phyloP scores from a whole-genome alignment of 2,329 filamentous ascomycete genomes.

The Chaetomiaceae sp. region DNA sequence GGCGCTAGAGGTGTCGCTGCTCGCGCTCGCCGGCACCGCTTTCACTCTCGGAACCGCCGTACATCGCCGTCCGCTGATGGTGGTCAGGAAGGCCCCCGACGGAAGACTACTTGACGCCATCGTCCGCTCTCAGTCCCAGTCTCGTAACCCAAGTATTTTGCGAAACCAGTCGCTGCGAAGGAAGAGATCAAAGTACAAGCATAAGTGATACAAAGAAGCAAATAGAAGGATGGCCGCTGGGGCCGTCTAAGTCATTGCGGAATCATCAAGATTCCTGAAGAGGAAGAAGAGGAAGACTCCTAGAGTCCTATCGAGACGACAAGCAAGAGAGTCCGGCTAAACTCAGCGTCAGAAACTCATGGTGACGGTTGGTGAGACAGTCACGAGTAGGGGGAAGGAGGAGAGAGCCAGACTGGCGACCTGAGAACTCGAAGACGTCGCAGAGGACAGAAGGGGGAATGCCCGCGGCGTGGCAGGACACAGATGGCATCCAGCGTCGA shows the following conservation, averaged over 20 bases:
- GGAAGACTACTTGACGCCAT: constrained; percentile 45
- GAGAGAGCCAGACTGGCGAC: constrained; percentile 15
- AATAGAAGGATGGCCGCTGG: constrained; percentile 32
- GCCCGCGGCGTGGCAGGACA: background rate
- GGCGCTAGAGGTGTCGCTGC: constrained; percentile 12
- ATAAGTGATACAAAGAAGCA: constrained; percentile 27
- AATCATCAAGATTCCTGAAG: constrained; percentile 35
- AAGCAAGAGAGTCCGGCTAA: constrained; percentile 27
- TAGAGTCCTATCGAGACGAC: constrained; percentile 15
- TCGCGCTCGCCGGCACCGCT: constrained; percentile 10
- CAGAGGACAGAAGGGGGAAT: background rate
- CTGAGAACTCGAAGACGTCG: constrained; percentile 9
- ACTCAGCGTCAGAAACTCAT: constrained; percentile 26
- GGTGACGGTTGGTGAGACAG: constrained; percentile 29
- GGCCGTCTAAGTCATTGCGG: constrained; percentile 37
- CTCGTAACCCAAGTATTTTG: constrained; percentile 28
- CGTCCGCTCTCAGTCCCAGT: constrained; percentile 16
- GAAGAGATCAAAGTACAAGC: constrained; percentile 30
- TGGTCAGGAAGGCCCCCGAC: constrained; percentile 46
- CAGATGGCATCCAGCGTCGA: background rate
- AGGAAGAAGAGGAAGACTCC: constrained; percentile 17
- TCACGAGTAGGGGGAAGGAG: constrained; percentile 20
- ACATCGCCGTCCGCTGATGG: constrained; percentile 47
- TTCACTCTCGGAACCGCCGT: constrained; percentile 46
- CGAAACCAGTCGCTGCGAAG: constrained; percentile 43